Evolutionary conservation across 2,329 filamentous ascomycete genomes (phyloP).

Genomic region (Huntiella moniliformis): DNA sequence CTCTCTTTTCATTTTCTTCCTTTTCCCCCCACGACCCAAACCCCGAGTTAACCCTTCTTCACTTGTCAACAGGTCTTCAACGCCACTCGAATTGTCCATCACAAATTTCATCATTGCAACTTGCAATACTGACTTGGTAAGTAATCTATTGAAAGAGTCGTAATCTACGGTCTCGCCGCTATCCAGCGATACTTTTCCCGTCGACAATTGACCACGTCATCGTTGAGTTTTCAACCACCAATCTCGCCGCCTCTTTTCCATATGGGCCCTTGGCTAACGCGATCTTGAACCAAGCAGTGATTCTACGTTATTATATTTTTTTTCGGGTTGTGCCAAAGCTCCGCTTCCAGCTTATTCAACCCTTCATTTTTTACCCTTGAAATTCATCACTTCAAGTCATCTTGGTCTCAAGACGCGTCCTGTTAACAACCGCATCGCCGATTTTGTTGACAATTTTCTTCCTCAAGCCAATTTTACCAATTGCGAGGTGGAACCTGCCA

Average conservation of each 20-base stretch:
- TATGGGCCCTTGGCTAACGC: constrained; percentile 8
- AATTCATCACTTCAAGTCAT: constrained; percentile 5
- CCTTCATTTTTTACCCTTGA: constrained; percentile 11
- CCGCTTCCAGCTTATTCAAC: constrained; percentile 1
- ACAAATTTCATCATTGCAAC: neutral
- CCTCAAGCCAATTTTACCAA: too few relatives aligned
- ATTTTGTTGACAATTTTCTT: neutral
- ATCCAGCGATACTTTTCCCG: neutral
- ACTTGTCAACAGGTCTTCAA: neutral
- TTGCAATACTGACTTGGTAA: neutral
- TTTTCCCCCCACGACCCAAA: constrained; percentile 10
- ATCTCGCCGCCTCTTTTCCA: neutral
- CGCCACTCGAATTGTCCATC: neutral
- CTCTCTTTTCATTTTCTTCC: constrained; percentile 8
- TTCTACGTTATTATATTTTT: constrained; percentile 1
- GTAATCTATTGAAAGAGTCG: neutral
- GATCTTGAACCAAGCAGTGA: constrained; percentile 2
- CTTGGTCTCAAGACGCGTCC: constrained; percentile 6
- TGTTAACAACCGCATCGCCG: neutral
- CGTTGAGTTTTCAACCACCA: too few relatives aligned
- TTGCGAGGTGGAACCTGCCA: too few relatives aligned
- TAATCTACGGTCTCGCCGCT: neutral
- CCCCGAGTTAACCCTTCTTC: constrained; percentile 12
- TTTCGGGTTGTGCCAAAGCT: constrained; percentile 8
- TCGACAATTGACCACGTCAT: neutral